Base-by-base conservation (phyloP, 129 eudicot genomes). In the Lonicera japonica region DNA sequence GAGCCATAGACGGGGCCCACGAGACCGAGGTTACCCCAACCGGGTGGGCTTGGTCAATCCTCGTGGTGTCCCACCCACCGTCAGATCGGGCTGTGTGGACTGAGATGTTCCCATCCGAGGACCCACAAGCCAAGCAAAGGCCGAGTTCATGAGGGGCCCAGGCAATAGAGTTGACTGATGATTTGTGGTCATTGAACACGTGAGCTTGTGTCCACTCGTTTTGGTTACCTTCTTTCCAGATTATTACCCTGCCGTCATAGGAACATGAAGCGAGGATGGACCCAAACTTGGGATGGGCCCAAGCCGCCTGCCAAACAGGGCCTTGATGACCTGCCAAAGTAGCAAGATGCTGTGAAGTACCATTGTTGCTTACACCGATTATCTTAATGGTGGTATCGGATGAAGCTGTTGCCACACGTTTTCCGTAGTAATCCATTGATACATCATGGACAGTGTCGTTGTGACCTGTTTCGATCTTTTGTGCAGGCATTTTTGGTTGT, bases 121-220 rank as follows among this genome's bases (percentile, higher is more conserved):
- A 80, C 43, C 81, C 85, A 63, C 85, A 75, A 36, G 85, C 85
- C 65, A 80, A 64, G 75, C 80, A 75, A 21, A 80, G 70, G 6
- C 85, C 85, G 19, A 80, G 63, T 70, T 80, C 85, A 39, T 80
- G 85, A 16, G 85, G 85, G 11, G 85, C 81, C 80, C 80, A 80
- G 0, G 85, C 77, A 60, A 80, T 80, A 21, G 85, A 80, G 58
- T 80, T 80, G 21, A 80, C 81, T 0, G 85, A 80, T 15, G 81
- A 70, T 47, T 80, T 80, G 69, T 80, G 85, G 47, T 80, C 85
- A 53, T 36, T 69, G 60, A 80, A 80, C 14, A 80, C 69, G 15
- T 80, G 80, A 10, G 47, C 72, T 39, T 80, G 81, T 6, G 69
- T n/a, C 81, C 81, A 80, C 60, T 80, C 85, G 24, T 75, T 80